Conservation (phyloP, 1,139 yeast species). For the Blastobotrys ciferrii region DNA sequence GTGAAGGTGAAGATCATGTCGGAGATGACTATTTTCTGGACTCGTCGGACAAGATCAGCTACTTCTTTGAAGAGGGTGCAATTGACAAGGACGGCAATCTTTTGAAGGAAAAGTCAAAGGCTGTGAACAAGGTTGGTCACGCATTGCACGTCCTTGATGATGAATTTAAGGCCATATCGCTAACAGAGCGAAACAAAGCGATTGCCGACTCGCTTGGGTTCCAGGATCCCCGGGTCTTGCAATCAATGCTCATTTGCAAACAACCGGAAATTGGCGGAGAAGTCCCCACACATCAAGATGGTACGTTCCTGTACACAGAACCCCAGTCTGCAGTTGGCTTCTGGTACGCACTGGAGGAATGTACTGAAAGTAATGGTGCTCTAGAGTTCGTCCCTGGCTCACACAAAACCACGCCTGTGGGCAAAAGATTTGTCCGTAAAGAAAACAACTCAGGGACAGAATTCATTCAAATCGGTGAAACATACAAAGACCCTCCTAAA, state of each 20-base stretch:
- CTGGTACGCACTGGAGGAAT: conserved; percentile 81
- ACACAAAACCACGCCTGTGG: conserved; percentile 56
- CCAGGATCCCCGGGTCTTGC: conserved; percentile 67
- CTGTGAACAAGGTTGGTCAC: conserved; percentile 79
- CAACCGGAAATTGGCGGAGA: conserved; percentile 74
- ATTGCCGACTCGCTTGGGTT: conserved; percentile 56
- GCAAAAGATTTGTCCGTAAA: conserved; percentile 64
- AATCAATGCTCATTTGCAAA: conserved; percentile 77
- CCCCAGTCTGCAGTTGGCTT: conserved; percentile 76
- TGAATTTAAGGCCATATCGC: conserved; percentile 50
- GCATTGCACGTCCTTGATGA: conserved; percentile 62
- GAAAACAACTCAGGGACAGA: conserved; percentile 44
- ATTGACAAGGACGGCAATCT: conserved; percentile 49
- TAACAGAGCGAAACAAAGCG: conserved; percentile 48
- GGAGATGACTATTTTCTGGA: conserved; percentile 73
- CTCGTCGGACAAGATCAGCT: conserved; percentile 67
- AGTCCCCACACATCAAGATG: conserved; percentile 81
- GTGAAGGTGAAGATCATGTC: conserved; percentile 54
- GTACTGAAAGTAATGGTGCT: conserved; percentile 67
- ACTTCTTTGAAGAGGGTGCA: conserved; percentile 72
- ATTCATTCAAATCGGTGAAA: conserved; percentile 31
- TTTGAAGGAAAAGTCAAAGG: conserved; percentile 50
- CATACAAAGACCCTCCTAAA: conserved; percentile 35
- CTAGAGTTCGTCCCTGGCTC: conserved; percentile 72
- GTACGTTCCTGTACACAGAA: conserved; percentile 65